Evolutionary conservation across 2,329 filamentous ascomycete species (phyloP).

Genomic region (Coniochaeta sp.): DNA sequence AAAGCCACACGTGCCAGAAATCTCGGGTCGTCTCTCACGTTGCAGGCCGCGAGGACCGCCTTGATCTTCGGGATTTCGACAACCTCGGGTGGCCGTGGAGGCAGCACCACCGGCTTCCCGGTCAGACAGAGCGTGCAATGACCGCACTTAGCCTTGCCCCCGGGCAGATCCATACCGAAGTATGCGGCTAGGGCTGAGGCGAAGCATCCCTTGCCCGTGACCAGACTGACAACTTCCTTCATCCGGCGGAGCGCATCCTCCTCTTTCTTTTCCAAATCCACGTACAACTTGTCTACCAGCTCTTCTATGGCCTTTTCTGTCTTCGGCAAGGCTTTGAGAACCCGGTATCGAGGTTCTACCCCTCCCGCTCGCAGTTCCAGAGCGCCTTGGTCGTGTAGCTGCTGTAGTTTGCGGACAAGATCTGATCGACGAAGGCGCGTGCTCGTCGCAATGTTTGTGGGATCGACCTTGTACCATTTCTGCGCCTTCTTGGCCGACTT

Average conservation of each 20-base stretch:
- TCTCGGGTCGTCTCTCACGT: slow-evolving; percentile 47
- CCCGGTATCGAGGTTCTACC: slow-evolving; percentile 45
- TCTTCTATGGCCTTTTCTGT: slow-evolving; percentile 30
- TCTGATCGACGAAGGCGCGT: slow-evolving; percentile 32
- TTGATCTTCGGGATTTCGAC: slow-evolving; percentile 32
- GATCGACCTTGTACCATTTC: slow-evolving; percentile 39
- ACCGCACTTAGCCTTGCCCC: slow-evolving; percentile 37
- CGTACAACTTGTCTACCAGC: slow-evolving; percentile 39
- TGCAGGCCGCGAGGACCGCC: slow-evolving; percentile 33
- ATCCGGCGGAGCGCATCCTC: slow-evolving; percentile 43
- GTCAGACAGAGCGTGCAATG: slow-evolving; percentile 46
- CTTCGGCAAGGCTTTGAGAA: slow-evolving; percentile 38
- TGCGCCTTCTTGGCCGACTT: slow-evolving; percentile 26
- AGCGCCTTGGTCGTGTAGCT: slow-evolving; percentile 39
- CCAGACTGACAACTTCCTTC: slow-evolving; percentile 41
- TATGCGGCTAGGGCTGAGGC: slow-evolving; percentile 44
- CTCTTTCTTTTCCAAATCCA: slow-evolving; percentile 43
- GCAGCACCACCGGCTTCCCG: slow-evolving; percentile 27
- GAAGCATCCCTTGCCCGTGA: slow-evolving; percentile 45
- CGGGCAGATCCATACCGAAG: slow-evolving; percentile 46
- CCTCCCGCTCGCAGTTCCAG: slow-evolving; percentile 45
- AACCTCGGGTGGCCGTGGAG: slow-evolving; percentile 26
- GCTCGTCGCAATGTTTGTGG: slow-evolving; percentile 27
- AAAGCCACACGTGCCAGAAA: slow-evolving; percentile 54
- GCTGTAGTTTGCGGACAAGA: slow-evolving; percentile 46